Conservation (phyloP, 2,329 filamentous ascomycete species). For the Botrytis byssoidea region DNA sequence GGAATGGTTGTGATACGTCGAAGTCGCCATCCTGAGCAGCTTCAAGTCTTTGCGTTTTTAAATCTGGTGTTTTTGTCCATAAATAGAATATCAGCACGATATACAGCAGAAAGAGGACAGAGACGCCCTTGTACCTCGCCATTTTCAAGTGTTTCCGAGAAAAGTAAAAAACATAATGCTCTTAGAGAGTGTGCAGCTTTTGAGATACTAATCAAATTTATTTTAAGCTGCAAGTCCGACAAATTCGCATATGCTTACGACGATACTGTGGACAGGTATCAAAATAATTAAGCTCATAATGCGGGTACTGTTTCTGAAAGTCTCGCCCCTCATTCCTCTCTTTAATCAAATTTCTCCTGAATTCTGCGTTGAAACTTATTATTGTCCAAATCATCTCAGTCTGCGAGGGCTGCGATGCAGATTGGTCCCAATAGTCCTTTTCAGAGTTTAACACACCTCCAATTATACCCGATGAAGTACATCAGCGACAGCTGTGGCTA, state of each 20-base stretch:
- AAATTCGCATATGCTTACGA: not conserved
- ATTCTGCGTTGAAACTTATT: not conserved
- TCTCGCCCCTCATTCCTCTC: not conserved
- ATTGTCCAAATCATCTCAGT: not conserved
- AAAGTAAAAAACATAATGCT: not conserved
- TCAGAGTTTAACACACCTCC: not conserved
- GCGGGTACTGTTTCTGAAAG: not conserved
- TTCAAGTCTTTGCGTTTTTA: not conserved
- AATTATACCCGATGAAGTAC: not conserved
- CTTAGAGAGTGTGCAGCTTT: not conserved
- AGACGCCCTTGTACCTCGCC: slow-evolving; percentile 1
- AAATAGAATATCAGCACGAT: slow-evolving; percentile 1
- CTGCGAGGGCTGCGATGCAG: not conserved
- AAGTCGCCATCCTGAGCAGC: not conserved
- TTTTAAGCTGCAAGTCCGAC: not conserved
- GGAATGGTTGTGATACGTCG: not conserved
- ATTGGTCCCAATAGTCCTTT: not conserved
- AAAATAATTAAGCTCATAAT: not conserved
- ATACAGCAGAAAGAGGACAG: not conserved
- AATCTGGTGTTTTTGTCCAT: not conserved
- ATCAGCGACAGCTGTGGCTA: not conserved
- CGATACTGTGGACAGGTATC: slow-evolving; percentile 1
- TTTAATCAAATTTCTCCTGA: not conserved
- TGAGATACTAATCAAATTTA: not conserved
- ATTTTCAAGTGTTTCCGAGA: not conserved